Conservation (phyloP, 2,329 filamentous ascomycete species). For the Fusarium nematophilum region DNA sequence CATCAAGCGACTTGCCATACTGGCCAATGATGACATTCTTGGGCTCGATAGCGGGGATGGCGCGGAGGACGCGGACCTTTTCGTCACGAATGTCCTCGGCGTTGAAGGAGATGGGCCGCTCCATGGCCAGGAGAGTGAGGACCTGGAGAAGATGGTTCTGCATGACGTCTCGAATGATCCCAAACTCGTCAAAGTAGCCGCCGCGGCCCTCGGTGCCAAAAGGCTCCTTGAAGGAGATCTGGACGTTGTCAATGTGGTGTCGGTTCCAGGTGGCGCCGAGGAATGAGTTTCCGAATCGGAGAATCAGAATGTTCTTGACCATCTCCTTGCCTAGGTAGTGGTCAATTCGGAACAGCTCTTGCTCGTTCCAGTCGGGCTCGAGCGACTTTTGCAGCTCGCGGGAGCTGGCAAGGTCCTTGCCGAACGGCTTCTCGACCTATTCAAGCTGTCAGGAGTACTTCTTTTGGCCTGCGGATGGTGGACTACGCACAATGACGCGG, state of each 20-base stretch:
- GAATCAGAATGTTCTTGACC: conserved; percentile 99
- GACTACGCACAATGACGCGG: conserved; percentile 80
- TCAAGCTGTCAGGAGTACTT: conserved; percentile 35
- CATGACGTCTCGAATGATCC: conserved; percentile 99
- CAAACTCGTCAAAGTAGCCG: conserved; percentile 99
- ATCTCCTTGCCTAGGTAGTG: conserved; percentile 99
- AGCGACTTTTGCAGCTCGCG: conserved; percentile 94
- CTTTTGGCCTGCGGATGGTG: background rate
- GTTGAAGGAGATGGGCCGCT: conserved; percentile 97
- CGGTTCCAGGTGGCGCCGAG: conserved; percentile 99
- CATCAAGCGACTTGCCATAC: conserved; percentile 95
- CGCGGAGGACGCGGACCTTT: conserved; percentile 95
- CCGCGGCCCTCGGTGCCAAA: conserved; percentile 98
- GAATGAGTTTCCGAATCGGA: conserved; percentile 98
- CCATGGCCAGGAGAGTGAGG: conserved; percentile 95
- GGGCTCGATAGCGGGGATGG: conserved; percentile 93
- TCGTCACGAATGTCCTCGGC: conserved; percentile 98
- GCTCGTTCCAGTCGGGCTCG: conserved; percentile 97
- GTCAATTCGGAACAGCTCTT: conserved; percentile 98
- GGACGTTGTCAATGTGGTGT: conserved; percentile 98
- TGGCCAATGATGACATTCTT: conserved; percentile 99
- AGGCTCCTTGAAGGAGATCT: conserved; percentile 99
- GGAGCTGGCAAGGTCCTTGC: conserved; percentile 94
- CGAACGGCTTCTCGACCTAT: conserved; percentile 98
- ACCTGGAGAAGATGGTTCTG: conserved; percentile 99